Base-by-base conservation (phyloP, 148 eudicot species). In the Camellia japonica region DNA sequence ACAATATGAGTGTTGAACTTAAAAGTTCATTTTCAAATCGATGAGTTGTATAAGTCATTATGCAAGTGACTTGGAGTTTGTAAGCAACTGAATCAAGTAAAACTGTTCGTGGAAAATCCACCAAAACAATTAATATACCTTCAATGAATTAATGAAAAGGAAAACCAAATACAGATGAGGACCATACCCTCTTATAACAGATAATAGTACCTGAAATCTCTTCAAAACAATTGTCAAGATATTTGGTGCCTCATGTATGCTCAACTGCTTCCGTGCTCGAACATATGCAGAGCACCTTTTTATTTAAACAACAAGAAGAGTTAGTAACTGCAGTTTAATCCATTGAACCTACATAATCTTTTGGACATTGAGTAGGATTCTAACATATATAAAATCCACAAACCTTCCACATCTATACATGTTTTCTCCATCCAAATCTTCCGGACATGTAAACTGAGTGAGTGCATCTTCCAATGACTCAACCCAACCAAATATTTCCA, bases 401-500 rank as follows among this genome's bases (percentile, higher is more conserved):
- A 64, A 95, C 98, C 98, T 95, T 88, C 87, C 96, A 88, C 98
- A 95, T 90, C 92, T 85, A 83, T 95, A 95, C 97, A 89, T 95
- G 82, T 95, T 95, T 80, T 95, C 97, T 59, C 98, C 98, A 83
- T 93, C 98, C 85, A 95, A 90, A 89, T 93, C 94, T 85, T 95
- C 98, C 23, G 90, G 87, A 54, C 90, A 86, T 51, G 98, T 95
- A 80, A 93, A 95, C 85, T 95, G 98, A 68, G 97, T 90, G 46
- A 95, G 85, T 68, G 97, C 98, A 86, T 93, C 97, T 85, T 95
- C 94, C 44, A 95, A 80, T 49, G 98, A 92, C 80, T 93, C 94
- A 62, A 95, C 97, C 97, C 97, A 88, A 52, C 97, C 98, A 79
- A 56, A 89, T 84, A 95, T 95, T 85, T 95, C 98, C 69, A 95